Base-by-base conservation (phyloP, 176 grass and related monocot species). In the Secale cereale region DNA sequence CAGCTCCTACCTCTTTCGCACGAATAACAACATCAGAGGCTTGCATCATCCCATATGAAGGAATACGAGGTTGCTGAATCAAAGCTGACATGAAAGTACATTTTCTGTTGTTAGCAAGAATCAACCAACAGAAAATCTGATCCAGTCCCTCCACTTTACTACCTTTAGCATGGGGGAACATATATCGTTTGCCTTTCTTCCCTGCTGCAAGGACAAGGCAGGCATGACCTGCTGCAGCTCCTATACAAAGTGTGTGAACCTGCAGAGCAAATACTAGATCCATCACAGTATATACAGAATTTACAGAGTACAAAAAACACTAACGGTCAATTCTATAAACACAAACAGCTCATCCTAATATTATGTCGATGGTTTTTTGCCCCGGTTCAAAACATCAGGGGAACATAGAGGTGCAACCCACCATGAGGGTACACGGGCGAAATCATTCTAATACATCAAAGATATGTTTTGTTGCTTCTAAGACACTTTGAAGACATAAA, bases 141-240 rank as follows among this genome's bases (percentile, higher is more conserved):
- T 13, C 17, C 43, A 20, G 20, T n/a, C 71, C 39, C 17, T 46
- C 66, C 61, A 82, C 13, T 52, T 28, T 74, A 78, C 59, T 85
- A 96, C 97, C 94, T 91, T 85, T 88, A 22, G 91, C 87, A 94
- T 94, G 90, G 76, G 93, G 97, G 75, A 99, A 90, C 94, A 96
- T 96, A 90, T 93, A 99, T 19, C 97, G 93, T 89, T 91, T 95
- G 77, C 97, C 97, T 89, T 99, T 99, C 60, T 89, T 96, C 68
- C 97, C 97, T 86, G 97, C 97, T 31, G 97, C 91, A 91, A 96
- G 91, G 57, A 99, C 84, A 81, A 99, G 97, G 48, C 90, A 94
- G 64, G 97, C 91, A 78, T 94, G 97, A 78, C 97, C 97, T 71
- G 88, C 92, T 32, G 90, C 93, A 75, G 89, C 85, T 79, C 91